Evolutionary conservation across 768 basidiomycete species (phyloP).

Genomic region (Pisolithus tinctorius): DNA sequence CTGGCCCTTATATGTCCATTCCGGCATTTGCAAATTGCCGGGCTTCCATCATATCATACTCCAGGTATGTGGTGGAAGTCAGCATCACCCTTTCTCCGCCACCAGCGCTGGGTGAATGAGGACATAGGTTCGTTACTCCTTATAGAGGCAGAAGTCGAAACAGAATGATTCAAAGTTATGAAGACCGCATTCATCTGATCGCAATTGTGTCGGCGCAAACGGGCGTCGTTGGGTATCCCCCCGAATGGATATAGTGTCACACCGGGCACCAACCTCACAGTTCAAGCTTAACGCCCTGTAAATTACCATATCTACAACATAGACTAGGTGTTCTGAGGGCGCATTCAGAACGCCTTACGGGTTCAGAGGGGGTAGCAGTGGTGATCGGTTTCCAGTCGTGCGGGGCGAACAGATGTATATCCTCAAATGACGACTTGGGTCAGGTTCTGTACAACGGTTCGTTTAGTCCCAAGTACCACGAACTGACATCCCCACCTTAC

Average conservation of each 20-base stretch:
- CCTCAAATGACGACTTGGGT: slow-evolving; percentile 30
- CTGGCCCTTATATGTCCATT: too few relatives aligned
- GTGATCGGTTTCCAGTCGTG: slow-evolving; percentile 40
- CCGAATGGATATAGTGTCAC: slow-evolving; percentile 27
- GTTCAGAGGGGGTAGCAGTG: slow-evolving; percentile 39
- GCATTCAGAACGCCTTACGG: slow-evolving; percentile 29
- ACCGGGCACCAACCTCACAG: slow-evolving; percentile 33
- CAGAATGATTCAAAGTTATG: too few relatives aligned
- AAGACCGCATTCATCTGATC: slow-evolving; percentile 19
- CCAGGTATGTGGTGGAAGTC: too few relatives aligned
- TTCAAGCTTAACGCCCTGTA: slow-evolving; percentile 45
- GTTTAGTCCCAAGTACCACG: slow-evolving; percentile 32
- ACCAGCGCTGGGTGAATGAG: too few relatives aligned
- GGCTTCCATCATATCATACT: too few relatives aligned
- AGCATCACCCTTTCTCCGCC: too few relatives aligned
- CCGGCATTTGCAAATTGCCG: too few relatives aligned
- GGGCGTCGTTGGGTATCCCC: slow-evolving; percentile 35
- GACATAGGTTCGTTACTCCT: too few relatives aligned
- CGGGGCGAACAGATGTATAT: slow-evolving; percentile 16
- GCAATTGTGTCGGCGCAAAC: slow-evolving; percentile 36
- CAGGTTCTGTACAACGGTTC: slow-evolving; percentile 41
- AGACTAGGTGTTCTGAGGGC: background rate
- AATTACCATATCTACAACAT: slow-evolving; percentile 8
- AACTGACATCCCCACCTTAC: slow-evolving; percentile 29
- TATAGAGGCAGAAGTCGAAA: too few relatives aligned